Evolutionary conservation across 2,329 filamentous ascomycete species (phyloP), one percentile per base, ranked within the genome.

Genomic region (Neocucurbitaria cava): DNA sequence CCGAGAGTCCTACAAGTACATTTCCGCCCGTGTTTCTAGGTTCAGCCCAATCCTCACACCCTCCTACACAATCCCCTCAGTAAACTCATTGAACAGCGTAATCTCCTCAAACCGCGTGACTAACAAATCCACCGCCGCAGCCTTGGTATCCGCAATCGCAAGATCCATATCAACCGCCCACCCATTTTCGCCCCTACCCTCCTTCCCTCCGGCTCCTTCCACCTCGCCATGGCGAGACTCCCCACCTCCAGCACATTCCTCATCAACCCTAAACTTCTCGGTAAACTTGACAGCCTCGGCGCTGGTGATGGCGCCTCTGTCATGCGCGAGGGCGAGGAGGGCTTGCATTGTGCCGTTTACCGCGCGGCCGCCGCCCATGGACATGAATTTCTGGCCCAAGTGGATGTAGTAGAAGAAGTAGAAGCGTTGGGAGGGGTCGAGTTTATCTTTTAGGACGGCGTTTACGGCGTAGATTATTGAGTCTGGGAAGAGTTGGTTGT

Each of bases 81-180:
- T 61, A 18, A 61, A 61, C n/a, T 61, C 46, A 35, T 49, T 39
- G 41, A 61, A 61, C 3, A 58, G 42, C 30, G 54, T 58, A 17
- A 61, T 58, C 17, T 48, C 56, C 40, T 55, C 51, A 20, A 61
- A 61, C 9, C 52, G 45, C 2, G 52, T 49, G 3, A 40, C 45
- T 2, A 61, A 24, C 10, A 49, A 46, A 11, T 55, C 47, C 21
- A 52, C 30, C 11, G 48, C 45, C 11, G 52, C 52, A 13, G 54
- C 49, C 5, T 39, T 10, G 18, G 43, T 52, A 23, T 49, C 49
- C 11, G 35, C 53, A 15, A 21, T 30, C 7, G 44, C 30, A 15
- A 15, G 17, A 36, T 46, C 31, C 44, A 46, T 46, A 36, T 46
- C 44, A n/a, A 59, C 53, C 1, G 46, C 48, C 53, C 56, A 59